Base-by-base conservation (phyloP, 371 early-diverging fungal genomes). In the Cokeromyces recurvatus region DNA sequence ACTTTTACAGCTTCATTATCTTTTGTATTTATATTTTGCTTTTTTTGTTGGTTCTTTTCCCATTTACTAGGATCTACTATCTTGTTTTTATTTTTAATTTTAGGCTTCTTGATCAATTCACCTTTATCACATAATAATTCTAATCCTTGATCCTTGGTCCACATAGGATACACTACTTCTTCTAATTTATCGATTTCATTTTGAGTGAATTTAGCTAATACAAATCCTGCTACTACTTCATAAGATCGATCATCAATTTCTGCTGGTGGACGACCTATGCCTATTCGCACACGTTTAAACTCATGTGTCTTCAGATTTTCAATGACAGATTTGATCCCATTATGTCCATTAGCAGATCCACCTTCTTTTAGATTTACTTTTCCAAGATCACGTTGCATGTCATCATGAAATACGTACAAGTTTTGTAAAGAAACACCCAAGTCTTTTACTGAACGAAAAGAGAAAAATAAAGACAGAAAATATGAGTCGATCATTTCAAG, bases 361-460 rank as follows among this genome's bases (percentile, higher is more conserved):
- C 63, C 58, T 6, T 22, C 19, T 54, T 90, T 90, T 42, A 76
- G 46, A 1, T 84, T 74, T 0, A 85, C 44, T 48, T 77, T 79
- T 7, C 86, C 87, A 4, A 87, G 46, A 17, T 78, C 76, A 8
- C 84, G 74, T 46, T 89, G 81, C 62, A 90, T 58, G 51, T 90
- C 91, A 53, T 90, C 91, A 53, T 90, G 91, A n/a, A 87, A 63
- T 0, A 89, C 66, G 24, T 86, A 66, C 5, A 86, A 27, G 19
- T 80, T 63, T 0, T 62, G 53, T 12, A 50, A 40, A 2, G 59
- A 39, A 22, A 78, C 66, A 1, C 59, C 40, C 4, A 82, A 49
- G 4, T 69, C 77, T 17, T 51, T 59, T 8, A 60, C 77, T 79
- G 38, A 10, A 38, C n/a, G 20, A 14, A 34, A 22, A 44, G 16